These are phyloP conservation scores for Exidia glandulosa DNA, from an alignment of 768 basidiomycete genomes.

Conservation along the genomic window DNA sequence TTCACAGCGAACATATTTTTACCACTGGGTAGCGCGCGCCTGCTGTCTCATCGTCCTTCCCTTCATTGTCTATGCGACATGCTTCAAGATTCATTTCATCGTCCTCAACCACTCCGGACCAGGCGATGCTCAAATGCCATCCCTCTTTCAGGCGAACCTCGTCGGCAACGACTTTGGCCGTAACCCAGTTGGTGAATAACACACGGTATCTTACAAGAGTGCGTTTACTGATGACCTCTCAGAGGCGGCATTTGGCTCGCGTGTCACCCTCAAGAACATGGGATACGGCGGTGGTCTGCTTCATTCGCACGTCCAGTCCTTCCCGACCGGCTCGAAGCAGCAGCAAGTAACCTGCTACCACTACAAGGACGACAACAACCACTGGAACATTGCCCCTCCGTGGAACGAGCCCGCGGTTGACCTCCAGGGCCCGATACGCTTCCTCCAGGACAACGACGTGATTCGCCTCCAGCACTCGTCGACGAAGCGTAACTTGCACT, in stretches of 20 bases:
- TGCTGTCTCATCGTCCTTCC: conserved; percentile 82
- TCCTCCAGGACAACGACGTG: conserved; percentile 61
- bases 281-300: conserved; percentile 95
- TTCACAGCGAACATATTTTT: conserved; percentile 67
- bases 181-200: conserved; percentile 65
- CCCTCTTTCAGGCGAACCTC: conserved; percentile 93
- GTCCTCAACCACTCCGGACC: conserved; percentile 90
- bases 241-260: conserved; percentile 88
- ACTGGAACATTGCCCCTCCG: conserved; percentile 69
- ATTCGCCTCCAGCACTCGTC: conserved; percentile 73
- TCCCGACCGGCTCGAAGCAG: conserved; percentile 81
- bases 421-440: conserved; percentile 53
- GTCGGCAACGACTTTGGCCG: conserved; percentile 86
- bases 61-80: conserved; percentile 82
- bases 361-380: conserved; percentile 97
- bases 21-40: conserved; percentile 85
- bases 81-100: conserved; percentile 95
- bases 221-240: background rate
- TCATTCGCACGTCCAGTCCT: conserved; percentile 95
- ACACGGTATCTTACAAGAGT: background rate
- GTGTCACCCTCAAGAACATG: conserved; percentile 89
- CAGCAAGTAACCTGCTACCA: conserved; percentile 99
- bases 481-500: conserved; percentile 87
- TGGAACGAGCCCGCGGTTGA: conserved; percentile 70
- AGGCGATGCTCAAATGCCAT: conserved; percentile 98